Percentiles rank a stretch among this genome's conserved stretches.
phyloP scores from a whole-genome alignment of 179 eudicot species.

The Gypsophila paniculata region DNA sequence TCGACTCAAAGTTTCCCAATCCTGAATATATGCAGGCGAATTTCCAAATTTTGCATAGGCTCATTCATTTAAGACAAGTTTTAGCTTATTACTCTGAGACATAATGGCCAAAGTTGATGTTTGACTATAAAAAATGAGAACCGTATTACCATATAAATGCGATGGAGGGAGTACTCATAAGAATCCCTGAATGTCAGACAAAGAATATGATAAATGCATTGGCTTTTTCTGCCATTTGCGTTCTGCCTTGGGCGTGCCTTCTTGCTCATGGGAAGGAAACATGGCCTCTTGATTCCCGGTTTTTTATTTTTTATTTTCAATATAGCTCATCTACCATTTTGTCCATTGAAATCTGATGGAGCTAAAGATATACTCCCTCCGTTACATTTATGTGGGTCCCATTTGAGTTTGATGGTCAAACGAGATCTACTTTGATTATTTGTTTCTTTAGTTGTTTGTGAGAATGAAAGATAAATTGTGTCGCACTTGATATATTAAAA shows the following conservation, averaged over 20 bases:
- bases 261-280: not conserved
- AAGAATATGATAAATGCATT: not conserved
- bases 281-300: no score
- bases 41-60: not conserved
- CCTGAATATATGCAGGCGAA: no score
- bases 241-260: not conserved
- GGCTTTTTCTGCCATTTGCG: not conserved
- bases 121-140: not conserved
- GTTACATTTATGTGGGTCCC: not conserved
- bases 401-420: not conserved
- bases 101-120: not conserved
- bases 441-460: not conserved
- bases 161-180: not conserved
- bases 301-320: no score
- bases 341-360: not conserved
- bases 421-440: no score
- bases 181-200: not conserved
- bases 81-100: not conserved
- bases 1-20: not conserved
- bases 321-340: conserved; percentile 12
- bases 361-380: not conserved
- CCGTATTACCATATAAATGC: not conserved
- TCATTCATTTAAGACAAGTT: no score
- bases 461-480: no score
- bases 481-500: no score